Conservation (phyloP, 306 rosid species). For the Dalbergia oliveri region DNA sequence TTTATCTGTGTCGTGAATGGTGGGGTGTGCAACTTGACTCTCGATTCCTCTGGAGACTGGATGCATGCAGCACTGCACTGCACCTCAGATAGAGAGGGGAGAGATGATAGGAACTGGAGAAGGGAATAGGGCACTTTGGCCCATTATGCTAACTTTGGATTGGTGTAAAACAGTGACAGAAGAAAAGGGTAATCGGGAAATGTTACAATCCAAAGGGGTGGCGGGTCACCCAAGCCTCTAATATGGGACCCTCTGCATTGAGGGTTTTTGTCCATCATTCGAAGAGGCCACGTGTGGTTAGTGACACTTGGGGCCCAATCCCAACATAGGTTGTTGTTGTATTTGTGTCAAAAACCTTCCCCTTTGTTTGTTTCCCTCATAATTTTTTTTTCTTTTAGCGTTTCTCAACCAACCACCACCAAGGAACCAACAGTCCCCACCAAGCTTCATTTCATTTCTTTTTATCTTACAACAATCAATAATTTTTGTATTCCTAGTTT, state of each 20-base stretch:
- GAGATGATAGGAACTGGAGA: neutral
- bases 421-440: conserved; percentile 9
- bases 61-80: neutral
- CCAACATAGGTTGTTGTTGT: conserved; percentile 32
- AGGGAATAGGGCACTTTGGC: neutral
- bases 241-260: neutral
- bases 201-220: neutral
- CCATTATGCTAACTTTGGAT: neutral
- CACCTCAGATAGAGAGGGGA: neutral
- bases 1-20: neutral
- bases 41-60: neutral
- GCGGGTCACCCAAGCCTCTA: neutral
- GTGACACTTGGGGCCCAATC: conserved; percentile 38
- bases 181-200: neutral
- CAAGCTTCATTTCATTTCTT: neutral
- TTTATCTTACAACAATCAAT: neutral
- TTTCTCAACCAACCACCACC: conserved; percentile 38
- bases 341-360: neutral
- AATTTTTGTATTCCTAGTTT: neutral
- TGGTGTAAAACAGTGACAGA: neutral
- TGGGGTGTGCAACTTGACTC: neutral
- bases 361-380: neutral
- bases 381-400: neutral
- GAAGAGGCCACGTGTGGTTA: conserved; percentile 49
- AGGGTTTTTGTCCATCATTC: conserved; percentile 27